Percentiles rank a stretch among this genome's conserved stretches.
Conservation (phyloP, 306 rosid genomes). For the Ochetophila trinervis region DNA sequence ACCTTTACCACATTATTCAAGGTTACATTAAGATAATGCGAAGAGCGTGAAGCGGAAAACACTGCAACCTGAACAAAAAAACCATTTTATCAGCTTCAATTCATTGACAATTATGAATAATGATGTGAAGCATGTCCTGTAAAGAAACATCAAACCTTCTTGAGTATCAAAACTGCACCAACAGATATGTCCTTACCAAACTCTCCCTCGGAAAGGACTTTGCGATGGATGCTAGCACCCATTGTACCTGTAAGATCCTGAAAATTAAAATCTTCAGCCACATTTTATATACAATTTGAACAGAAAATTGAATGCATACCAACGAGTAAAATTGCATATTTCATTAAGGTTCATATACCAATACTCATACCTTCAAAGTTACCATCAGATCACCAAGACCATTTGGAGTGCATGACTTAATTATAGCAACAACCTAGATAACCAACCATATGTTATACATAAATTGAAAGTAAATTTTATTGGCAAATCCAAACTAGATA, state of each 20-base stretch:
- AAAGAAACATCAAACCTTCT: constrained; percentile 39
- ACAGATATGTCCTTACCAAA: constrained; percentile 49
- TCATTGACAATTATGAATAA: background rate
- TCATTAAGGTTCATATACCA: background rate
- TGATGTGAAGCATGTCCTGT: background rate
- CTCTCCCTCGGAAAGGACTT: constrained; percentile 43
- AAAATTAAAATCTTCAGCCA: constrained; percentile 21
- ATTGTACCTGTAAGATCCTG: constrained; percentile 77
- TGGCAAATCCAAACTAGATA: no score
- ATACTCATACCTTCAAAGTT: constrained; percentile 56
- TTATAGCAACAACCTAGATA: constrained; percentile 48
- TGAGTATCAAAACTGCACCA: constrained; percentile 69
- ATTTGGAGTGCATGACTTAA: constrained; percentile 67
- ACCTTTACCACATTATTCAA: constrained; percentile 64
- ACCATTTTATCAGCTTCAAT: constrained; percentile 14
- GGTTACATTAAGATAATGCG: constrained; percentile 64
- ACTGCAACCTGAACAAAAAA: constrained; percentile 55
- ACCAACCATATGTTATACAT: background rate
- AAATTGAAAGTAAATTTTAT: background rate
- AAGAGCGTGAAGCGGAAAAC: constrained; percentile 56
- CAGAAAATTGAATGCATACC: background rate
- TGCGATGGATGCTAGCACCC: constrained; percentile 62
- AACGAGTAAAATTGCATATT: background rate
- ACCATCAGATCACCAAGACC: constrained; percentile 72
- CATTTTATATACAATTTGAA: background rate